Evolutionary conservation across 2,329 filamentous ascomycete genomes (phyloP), one percentile per base, ranked within the genome.

Genomic region (Calycina marina): DNA sequence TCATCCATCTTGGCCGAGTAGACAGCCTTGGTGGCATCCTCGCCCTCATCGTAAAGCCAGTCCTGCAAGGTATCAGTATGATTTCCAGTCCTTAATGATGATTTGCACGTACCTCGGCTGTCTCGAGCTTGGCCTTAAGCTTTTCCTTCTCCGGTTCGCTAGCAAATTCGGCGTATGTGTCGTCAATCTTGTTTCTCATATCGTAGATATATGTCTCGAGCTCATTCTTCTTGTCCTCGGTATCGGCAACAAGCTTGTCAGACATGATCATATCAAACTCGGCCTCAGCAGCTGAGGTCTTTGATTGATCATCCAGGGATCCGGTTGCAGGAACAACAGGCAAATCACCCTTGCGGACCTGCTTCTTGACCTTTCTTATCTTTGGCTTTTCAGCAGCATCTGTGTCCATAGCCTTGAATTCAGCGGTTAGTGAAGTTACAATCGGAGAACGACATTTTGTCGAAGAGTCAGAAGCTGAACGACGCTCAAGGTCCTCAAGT

Each of bases 141-240:
- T 79, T 84, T 26, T 74, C 62, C 71, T 94, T 94, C 72, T 96
- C 88, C 29, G 92, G 83, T 4, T 94, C 86, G 50, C 65, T 90
- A 41, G 82, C 78, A 44, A 93, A 85, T 30, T 93, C 82, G 43
- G 84, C 65, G 57, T 92, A 94, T 47, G 84, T 72, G 50, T 92
- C 85, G 46, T 94, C 84, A 32, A 96, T 72, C 74, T 94, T 94
- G 62, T 84, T 84, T 49, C 88, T 81, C 55, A 93, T 71, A 52
- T 96, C 86, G 62, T 98, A 98, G 61, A 96, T 94, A 62, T 79
- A 93, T 14, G 83, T 77, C 69, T 98, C 90, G 33, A 98, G 81
- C 63, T 96, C 88, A 66, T 98, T 98, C 83, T 96, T 98, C 75
- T 93, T 93, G 67, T 96, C 85, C 56, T 96, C 90, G 22, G 90